Base-by-base conservation (phyloP, 2,329 filamentous ascomycete genomes). In the Colletotrichum lindemuthianum region DNA sequence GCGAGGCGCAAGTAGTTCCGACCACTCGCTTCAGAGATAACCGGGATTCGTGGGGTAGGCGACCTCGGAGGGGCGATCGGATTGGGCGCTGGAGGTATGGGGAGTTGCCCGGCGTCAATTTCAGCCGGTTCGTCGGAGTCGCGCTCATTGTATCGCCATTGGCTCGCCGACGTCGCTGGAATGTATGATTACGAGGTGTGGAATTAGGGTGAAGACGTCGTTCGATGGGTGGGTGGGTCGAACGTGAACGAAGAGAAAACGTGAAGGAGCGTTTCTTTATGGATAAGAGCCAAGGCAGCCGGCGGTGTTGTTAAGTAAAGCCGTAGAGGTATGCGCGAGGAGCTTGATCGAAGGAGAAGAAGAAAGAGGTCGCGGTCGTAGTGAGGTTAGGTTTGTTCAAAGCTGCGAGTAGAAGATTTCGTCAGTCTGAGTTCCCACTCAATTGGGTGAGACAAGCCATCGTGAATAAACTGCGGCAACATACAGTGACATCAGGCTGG, bases 1-100 rank as follows among this genome's bases (percentile, higher is more conserved):
- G 90, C 5, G 91, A 92, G 69, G 84, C 87, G 68, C 93, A 95
- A 8, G 95, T 98, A 32, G 94, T 97, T 50, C 96, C 96, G 72
- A 98, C 91, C 61, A 98, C 93, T 68, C 92, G 89, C 75, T 90
- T 90, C 67, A 97, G 82, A 43, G 90, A 90, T 48, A 97, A 83
- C 44, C 85, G 85, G 24, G 86, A 82, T 63, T 89, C 86, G 65
- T 81, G 79, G 49, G 75, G 63, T 10, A 59, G 54, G 56, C 83
- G 82, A 49, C 79, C 78, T 52, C 86, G 85, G 65, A 82, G 74
- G 36, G 90, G 88, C 53, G 91, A 90, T 73, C 90, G 86, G 15
- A 86, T 79, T 39, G 86, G 84, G 43, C 88, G 86, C 63, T 84
- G 83, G 51, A 88, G 75, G 72, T 86, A 89, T 59, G 92, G 92